Conservation (phyloP, 2,329 filamentous ascomycete genomes). For the Keithomyces neogunnii region DNA sequence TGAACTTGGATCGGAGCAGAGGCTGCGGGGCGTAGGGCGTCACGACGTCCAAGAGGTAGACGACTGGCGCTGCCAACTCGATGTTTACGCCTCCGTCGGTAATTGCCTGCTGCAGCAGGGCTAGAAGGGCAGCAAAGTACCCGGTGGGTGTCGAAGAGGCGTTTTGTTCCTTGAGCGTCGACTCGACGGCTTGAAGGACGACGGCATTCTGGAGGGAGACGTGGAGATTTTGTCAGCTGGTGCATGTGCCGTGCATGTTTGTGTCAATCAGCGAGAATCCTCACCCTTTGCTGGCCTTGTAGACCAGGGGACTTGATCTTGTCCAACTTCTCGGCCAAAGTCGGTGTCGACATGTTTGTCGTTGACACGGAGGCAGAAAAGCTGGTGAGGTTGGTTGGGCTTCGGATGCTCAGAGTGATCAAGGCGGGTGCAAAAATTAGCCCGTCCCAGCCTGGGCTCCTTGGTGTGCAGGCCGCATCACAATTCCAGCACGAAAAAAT, state of each 20-base stretch:
- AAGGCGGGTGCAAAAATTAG: slow-evolving; percentile 5
- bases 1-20: slow-evolving; percentile 89
- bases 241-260: not conserved
- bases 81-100: slow-evolving; percentile 63
- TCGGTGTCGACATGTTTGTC: slow-evolving; percentile 25
- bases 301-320: slow-evolving; percentile 96
- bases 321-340: slow-evolving; percentile 81
- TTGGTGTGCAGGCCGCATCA: too few relatives aligned
- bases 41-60: slow-evolving; percentile 92
- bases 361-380: slow-evolving; percentile 6
- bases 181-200: slow-evolving; percentile 84
- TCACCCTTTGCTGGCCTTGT: slow-evolving; percentile 87
- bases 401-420: not conserved
- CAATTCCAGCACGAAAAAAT: slow-evolving; percentile 10
- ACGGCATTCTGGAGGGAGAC: slow-evolving; percentile 57
- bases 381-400: not conserved
- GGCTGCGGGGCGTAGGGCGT: slow-evolving; percentile 77
- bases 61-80: slow-evolving; percentile 74
- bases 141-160: slow-evolving; percentile 76
- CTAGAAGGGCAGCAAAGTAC: slow-evolving; percentile 92
- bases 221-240: not conserved
- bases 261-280: slow-evolving; percentile 13
- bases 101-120: slow-evolving; percentile 72
- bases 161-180: slow-evolving; percentile 83
- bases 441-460: too few relatives aligned